Percentiles rank a stretch among this genome's conserved stretches.
These are phyloP conservation scores for Apiotrichum laibachii DNA, from an alignment of 1,284 basidiomycete species.

Conservation along the genomic window DNA sequence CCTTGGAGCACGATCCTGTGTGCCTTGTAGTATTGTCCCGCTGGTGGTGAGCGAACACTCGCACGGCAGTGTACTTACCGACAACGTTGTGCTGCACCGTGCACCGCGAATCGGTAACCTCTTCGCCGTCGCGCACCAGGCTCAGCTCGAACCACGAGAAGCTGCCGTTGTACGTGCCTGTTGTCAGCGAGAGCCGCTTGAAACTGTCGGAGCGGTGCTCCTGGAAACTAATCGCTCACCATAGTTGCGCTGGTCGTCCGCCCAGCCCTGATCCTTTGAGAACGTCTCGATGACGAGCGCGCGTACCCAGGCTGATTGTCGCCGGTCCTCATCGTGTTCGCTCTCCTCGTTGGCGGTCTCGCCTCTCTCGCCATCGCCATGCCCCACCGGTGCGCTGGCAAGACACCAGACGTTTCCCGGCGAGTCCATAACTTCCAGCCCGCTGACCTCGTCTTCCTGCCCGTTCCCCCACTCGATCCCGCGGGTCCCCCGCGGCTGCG, in stretches of 20 bases:
- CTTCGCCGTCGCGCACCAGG: conserved; percentile 34
- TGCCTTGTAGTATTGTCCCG: conserved; percentile 42
- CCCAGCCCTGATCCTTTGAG: conserved; percentile 46
- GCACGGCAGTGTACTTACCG: conserved; percentile 25
- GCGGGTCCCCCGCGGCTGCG: conserved; percentile 12
- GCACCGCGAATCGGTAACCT: conserved; percentile 32
- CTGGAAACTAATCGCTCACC: conserved; percentile 22
- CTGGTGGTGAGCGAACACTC: conserved; percentile 13
- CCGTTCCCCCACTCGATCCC: conserved; percentile 22
- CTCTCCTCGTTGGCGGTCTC: not conserved
- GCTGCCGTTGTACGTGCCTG: conserved; percentile 39
- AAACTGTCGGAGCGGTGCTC: not conserved
- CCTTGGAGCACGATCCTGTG: conserved; percentile 28
- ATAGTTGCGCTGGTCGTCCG: conserved; percentile 22
- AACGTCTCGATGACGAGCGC: conserved; percentile 34
- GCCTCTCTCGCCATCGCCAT: conserved; percentile 1
- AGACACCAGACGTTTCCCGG: conserved; percentile 38
- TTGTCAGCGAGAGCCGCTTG: not conserved
- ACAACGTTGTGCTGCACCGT: conserved; percentile 41
- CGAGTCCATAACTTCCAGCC: conserved; percentile 19
- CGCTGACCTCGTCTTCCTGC: conserved; percentile 28
- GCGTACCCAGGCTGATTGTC: conserved; percentile 23
- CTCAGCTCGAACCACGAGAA: conserved; percentile 46
- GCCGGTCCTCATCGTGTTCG: not conserved
- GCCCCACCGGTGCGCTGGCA: conserved; percentile 32